Base-by-base conservation (phyloP, 352 stramenopile genomes). In the Thalassiosira oceanica region DNA sequence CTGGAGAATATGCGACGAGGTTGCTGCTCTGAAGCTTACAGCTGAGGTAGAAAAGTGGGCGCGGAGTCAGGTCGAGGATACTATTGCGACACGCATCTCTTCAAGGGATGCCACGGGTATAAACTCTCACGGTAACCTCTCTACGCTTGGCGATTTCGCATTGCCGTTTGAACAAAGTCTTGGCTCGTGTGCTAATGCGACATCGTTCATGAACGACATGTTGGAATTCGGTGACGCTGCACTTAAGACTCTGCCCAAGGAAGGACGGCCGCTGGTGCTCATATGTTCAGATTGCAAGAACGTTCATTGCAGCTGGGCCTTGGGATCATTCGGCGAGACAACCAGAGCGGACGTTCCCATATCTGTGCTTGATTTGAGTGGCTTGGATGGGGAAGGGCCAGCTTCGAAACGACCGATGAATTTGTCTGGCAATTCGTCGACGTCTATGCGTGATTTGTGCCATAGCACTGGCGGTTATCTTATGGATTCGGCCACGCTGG, bases 181-280 rank as follows among this genome's bases (percentile, higher is more conserved):
- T n/a, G 33, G 53, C 31, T 51, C 60, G 11, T 56, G 50, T 31
- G 45, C 43, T 53, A 29, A 15, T 52, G 54, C 67, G 6, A 73
- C 39, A 11, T 84, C 79, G 6, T 88, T 55, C 11, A 61, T 91
- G 56, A 75, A 66, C 28, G 69, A 89, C 54, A 77, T 91, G 3
- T 55, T 91, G 27, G 73, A 77, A 11, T 62, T 79, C 21, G 78
- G 78, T 0, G 84, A 91, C 72, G 84, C 78, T 27, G 74, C 81
- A 10, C 61, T 91, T 1, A 44, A 60, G 35, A 78, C 78, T 2
- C 58, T 91, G 7, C 80, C 81, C 31, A 71, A 61, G 6, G 67
- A 87, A 33, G 84, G 76, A 42, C 55, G 81, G 39, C 84, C 84
- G 10, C 20, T 72, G 5, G 64, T 91, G 21, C 63, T 88, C 26